These are phyloP conservation scores for Sungouiozyma ichnusensis DNA, from an alignment of 805 yeast genomes.

Conservation along the genomic window DNA sequence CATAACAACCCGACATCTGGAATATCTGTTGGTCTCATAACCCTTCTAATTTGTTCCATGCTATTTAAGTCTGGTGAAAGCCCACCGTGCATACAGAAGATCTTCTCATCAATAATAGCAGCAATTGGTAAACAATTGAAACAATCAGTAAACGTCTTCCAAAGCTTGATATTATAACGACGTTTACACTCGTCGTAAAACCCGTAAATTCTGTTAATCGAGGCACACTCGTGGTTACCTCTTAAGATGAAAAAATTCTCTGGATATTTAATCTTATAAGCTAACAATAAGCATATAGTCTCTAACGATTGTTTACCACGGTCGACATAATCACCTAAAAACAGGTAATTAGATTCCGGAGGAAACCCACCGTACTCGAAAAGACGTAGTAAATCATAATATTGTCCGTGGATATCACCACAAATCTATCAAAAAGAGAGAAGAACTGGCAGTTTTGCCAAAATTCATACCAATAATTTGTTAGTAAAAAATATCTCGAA, in stretches of 20 bases:
- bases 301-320: constrained; percentile 97
- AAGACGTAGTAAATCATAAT: constrained; percentile 86
- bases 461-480: constrained; percentile 1
- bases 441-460: no score
- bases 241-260: constrained; percentile 93
- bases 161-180: constrained; percentile 93
- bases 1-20: constrained; percentile 96
- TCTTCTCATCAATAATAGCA: constrained; percentile 95
- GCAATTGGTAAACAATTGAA: constrained; percentile 98
- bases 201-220: constrained; percentile 94
- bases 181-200: constrained; percentile 98
- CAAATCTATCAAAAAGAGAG: constrained; percentile 41
- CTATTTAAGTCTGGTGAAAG: constrained; percentile 92
- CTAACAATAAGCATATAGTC: constrained; percentile 86
- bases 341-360: constrained; percentile 93
- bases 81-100: constrained; percentile 99
- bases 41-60: constrained; percentile 97
- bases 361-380: constrained; percentile 99
- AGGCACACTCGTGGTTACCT: constrained; percentile 98
- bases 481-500: constrained; percentile 9
- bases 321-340: constrained; percentile 95
- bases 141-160: constrained; percentile 98
- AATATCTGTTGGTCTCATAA: constrained; percentile 98
- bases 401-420: constrained; percentile 98
- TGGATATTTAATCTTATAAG: constrained; percentile 95